phyloP scores from a whole-genome alignment of 352 stramenopile genomes.

The Phytophthora sp. region DNA sequence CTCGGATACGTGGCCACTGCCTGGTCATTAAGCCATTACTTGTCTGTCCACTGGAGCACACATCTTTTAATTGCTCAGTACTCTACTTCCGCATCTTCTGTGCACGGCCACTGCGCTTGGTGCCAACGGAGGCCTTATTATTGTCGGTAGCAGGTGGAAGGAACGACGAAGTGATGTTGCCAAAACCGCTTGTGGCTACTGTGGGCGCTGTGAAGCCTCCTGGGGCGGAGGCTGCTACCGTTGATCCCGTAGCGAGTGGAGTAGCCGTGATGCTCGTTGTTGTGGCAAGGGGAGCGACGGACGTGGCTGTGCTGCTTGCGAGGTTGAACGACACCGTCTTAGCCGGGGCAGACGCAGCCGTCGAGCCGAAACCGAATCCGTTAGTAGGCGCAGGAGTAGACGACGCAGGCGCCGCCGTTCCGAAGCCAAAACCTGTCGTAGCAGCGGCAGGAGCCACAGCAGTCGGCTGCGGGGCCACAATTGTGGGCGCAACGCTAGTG shows the following conservation, averaged over 20 bases:
- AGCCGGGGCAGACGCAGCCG: conserved; percentile 35
- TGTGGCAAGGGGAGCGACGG: conserved; percentile 28
- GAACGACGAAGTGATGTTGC: conserved; percentile 52
- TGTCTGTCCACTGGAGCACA: conserved; percentile 2
- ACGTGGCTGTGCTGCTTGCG: conserved; percentile 37
- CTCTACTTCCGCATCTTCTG: conserved; percentile 60
- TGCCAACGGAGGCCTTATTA: conserved; percentile 26
- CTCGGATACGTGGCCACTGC: not conserved
- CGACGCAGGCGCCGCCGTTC: conserved; percentile 27
- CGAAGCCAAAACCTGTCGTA: conserved; percentile 53
- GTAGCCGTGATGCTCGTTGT: conserved; percentile 32
- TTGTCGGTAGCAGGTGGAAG: conserved; percentile 34
- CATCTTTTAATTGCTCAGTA: not conserved
- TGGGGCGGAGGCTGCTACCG: conserved; percentile 16
- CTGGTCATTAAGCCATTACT: conserved; percentile 28
- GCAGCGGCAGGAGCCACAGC: conserved; percentile 25
- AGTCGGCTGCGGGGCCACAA: conserved; percentile 43
- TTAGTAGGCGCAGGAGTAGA: conserved; percentile 22
- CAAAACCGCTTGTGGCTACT: conserved; percentile 53
- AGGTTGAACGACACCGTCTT: conserved; percentile 76
- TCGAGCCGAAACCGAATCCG: conserved; percentile 51
- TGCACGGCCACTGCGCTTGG: conserved; percentile 43
- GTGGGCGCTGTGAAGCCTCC: conserved; percentile 43
- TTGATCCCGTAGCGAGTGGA: conserved; percentile 12
- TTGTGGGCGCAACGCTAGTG: conserved; percentile 73